Evolutionary conservation across 1,139 yeast genomes (phyloP), one percentile per base, ranked within the genome.

Genomic region (Magnusiomyces fungicola): DNA sequence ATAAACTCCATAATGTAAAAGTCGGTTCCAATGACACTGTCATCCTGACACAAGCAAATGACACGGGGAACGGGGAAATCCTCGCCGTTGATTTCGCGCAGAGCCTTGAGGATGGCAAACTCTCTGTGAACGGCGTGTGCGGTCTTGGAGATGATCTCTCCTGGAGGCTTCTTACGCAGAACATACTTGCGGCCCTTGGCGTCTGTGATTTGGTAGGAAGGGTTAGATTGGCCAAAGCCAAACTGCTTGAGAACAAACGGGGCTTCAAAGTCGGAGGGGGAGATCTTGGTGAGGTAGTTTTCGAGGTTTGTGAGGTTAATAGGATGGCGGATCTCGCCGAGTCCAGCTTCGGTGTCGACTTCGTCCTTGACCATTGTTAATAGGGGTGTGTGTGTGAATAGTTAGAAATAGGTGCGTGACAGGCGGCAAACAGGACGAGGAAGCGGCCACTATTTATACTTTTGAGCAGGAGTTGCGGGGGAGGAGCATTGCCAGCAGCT

Each of bases 121-220:
- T 81, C 87, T 29, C 86, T 63, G 58, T 81, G 86, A 33, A 81
- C 76, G 5, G 85, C 79, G 62, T 81, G 87, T 0, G 87, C 85
- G 9, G 80, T 74, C 54, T 71, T 75, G 27, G 81, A 75, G 21
- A 80, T 75, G 50, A 81, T 68, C 53, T 76, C 69, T 2, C 81
- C 73, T n/a, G 75, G 71, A 0, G 87, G 87, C 60, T 81, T 80
- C 56, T 81, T 70, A 52, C 86, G 69, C 49, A 81, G 69, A 2
- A 80, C 86, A 52, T 71, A 74, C 44, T 71, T 66, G 45, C 61
- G 64, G 1, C 75, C 76, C 7, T 56, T 53, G 2, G 64, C 59
- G 56, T 79, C 82, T 3, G 65, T 65, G 21, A 81, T 55, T 42
- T 75, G 71, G 58, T 79, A 80, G 0, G 85, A 80, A 16, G 86